Evolutionary conservation across 164 flowering plant genomes (phyloP), one percentile per base, ranked within the genome.

Genomic region (Brasenia schreberi): DNA sequence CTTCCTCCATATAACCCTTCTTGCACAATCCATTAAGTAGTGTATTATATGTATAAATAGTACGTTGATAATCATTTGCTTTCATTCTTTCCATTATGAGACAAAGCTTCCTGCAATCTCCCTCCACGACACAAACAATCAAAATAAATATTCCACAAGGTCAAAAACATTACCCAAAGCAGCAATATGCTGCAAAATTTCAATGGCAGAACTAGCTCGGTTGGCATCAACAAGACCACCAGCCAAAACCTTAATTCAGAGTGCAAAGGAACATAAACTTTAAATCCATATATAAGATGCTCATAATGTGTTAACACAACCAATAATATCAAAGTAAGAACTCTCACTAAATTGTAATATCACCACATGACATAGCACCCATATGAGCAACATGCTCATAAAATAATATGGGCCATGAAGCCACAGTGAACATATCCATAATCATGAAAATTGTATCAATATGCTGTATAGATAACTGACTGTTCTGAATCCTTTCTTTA

Each of bases 1-100:
- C 82, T 58, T 74, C 72, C 18, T 78, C 73, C 27, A 79, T 7
- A 42, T 49, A 62, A 23, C 69, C 43, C 65, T 81, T 85, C 70
- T 63, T 76, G 68, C 84, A 83, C 44, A 80, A 69, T 6, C 84
- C 84, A 66, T 74, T 74, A 70, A 85, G 62, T 70, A 85, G 73
- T 12, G 81, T 82, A 71, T 83, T 85, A 62, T 75, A 82, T 0
- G 86, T 70, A 43, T 71, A 70, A 67, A 73, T 75, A 67, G 65
- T 80, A 7, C 87, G 84, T 10, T 6, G 52, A 63, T 81, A 73
- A 63, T 86, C 83, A 16, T n/a, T 69, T 69, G 72, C 67, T 33
- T 65, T 65, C 86, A 81, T 69, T 59, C 43, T 68, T 68, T 62
- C 66, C 74, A 81, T 52, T 43, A 68, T n/a, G 7, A 43, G 70